Conservation (phyloP, 306 rosid genomes). For the Comarum palustre region DNA sequence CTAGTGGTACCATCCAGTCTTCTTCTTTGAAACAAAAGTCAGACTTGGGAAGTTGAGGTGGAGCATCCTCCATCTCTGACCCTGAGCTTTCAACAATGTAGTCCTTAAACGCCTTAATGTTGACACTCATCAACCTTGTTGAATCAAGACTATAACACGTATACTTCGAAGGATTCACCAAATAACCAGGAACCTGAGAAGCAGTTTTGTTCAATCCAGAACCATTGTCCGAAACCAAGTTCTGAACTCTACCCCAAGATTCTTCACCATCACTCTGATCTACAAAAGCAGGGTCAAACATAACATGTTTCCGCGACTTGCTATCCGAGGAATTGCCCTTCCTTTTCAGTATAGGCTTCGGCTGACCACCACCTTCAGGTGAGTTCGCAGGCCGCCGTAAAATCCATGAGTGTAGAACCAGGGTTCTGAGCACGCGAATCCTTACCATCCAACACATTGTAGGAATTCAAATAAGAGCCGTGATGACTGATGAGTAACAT, state of each 20-base stretch:
- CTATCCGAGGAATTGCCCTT: slow-evolving; percentile 1
- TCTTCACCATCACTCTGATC: slow-evolving; percentile 4
- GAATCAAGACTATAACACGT: slow-evolving; percentile 25
- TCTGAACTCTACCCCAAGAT: not conserved
- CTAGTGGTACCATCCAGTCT: not conserved
- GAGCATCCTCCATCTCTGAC: slow-evolving; percentile 13
- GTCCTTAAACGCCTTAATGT: slow-evolving; percentile 13
- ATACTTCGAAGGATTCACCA: slow-evolving; percentile 33
- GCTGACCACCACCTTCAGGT: slow-evolving; percentile 15
- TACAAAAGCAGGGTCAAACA: slow-evolving; percentile 26
- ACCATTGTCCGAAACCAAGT: slow-evolving; percentile 4
- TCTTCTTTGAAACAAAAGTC: slow-evolving; percentile 27
- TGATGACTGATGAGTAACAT: slow-evolving; percentile 11
- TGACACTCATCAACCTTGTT: slow-evolving; percentile 13
- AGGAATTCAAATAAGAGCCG: slow-evolving; percentile 30
- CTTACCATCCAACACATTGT: slow-evolving; percentile 29
- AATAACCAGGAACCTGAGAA: slow-evolving; percentile 28
- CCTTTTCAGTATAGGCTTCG: slow-evolving; percentile 34
- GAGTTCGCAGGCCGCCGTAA: not conserved
- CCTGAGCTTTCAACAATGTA: slow-evolving; percentile 15
- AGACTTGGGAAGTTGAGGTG: slow-evolving; percentile 21
- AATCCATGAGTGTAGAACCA: not conserved
- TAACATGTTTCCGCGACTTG: slow-evolving; percentile 29
- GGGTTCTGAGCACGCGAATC: slow-evolving; percentile 24
- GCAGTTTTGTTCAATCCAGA: not conserved